A percentile compares a stretch with the other conserved stretches of the same genome.
Conservation (phyloP, 768 basidiomycete genomes). For the Lentinula sp. region DNA sequence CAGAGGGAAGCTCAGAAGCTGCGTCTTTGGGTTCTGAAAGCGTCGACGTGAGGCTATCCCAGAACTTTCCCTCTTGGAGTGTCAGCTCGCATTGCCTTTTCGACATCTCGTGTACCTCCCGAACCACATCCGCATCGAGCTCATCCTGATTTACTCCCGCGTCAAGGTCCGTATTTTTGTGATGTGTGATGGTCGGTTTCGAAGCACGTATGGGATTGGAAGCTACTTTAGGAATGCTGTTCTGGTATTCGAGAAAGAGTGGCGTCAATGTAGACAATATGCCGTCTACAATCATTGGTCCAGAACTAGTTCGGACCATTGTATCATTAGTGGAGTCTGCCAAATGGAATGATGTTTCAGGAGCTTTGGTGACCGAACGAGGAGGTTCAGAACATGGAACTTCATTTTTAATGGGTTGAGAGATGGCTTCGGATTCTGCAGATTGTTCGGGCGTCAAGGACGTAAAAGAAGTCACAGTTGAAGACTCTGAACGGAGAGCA, state of each 20-base stretch:
- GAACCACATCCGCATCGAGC: constrained; percentile 26
- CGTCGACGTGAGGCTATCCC: constrained; percentile 36
- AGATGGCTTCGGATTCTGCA: background rate
- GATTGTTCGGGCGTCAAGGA: background rate
- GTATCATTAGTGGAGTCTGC: background rate
- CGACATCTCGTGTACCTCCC: constrained; percentile 45
- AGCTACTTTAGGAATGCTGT: constrained; percentile 38
- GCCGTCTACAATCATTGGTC: background rate
- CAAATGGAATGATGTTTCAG: background rate
- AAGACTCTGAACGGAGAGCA: background rate
- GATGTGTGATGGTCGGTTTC: background rate
- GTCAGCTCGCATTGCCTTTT: constrained; percentile 57
- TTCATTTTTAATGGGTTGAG: constrained; percentile 7
- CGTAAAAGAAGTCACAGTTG: background rate
- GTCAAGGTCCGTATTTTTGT: constrained; percentile 6
- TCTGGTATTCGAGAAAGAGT: constrained; percentile 44
- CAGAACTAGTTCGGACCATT: background rate
- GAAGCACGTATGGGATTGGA: constrained; percentile 25
- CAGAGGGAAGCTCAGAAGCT: background rate
- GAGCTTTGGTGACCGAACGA: background rate
- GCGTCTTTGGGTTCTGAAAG: background rate
- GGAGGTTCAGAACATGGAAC: background rate
- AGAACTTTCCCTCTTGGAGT: constrained; percentile 54
- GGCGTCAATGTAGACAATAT: constrained; percentile 32
- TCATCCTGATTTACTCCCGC: background rate